phyloP scores from a whole-genome alignment of 2,329 filamentous ascomycete genomes.

The Pleurostoma richardsiae region DNA sequence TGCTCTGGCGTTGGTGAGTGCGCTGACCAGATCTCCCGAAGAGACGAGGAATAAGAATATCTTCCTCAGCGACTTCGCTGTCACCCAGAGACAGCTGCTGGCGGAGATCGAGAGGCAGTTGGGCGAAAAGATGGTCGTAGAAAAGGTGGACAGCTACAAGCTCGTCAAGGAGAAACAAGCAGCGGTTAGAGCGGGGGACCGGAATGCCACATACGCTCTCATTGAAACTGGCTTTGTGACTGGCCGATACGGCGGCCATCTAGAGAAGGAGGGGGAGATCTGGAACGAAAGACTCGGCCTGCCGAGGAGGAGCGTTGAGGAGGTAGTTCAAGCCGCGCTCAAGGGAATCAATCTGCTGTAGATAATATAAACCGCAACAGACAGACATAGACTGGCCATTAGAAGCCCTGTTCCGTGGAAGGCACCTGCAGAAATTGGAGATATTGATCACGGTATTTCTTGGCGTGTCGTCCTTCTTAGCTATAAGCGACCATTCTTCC shows the following conservation, averaged over 20 bases:
- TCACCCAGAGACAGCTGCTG: conserved; percentile 26
- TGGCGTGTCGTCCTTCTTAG: no score
- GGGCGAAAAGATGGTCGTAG: conserved; percentile 29
- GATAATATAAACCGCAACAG: no score
- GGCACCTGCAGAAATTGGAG: no score
- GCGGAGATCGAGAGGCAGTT: conserved; percentile 45
- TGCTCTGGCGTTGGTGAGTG: conserved; percentile 18
- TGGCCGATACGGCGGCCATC: conserved; percentile 21
- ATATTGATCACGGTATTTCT: no score
- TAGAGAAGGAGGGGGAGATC: conserved; percentile 25
- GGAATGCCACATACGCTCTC: conserved; percentile 16
- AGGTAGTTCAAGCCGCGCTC: conserved; percentile 10
- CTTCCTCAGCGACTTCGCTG: conserved; percentile 24
- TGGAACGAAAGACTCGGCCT: conserved; percentile 22
- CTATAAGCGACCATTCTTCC: no score
- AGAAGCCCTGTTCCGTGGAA: no score
- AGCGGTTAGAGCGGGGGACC: conserved; percentile 15
- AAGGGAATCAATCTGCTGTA: background rate
- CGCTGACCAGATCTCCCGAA: conserved; percentile 17
- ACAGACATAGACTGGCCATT: no score
- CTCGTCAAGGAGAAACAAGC: conserved; percentile 20
- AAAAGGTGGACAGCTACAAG: conserved; percentile 17
- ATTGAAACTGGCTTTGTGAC: conserved; percentile 25
- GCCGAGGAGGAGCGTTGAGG: conserved; percentile 16
- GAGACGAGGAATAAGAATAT: conserved; percentile 25